Conservation (phyloP, 768 basidiomycete species). For the Lepiota venenata region DNA sequence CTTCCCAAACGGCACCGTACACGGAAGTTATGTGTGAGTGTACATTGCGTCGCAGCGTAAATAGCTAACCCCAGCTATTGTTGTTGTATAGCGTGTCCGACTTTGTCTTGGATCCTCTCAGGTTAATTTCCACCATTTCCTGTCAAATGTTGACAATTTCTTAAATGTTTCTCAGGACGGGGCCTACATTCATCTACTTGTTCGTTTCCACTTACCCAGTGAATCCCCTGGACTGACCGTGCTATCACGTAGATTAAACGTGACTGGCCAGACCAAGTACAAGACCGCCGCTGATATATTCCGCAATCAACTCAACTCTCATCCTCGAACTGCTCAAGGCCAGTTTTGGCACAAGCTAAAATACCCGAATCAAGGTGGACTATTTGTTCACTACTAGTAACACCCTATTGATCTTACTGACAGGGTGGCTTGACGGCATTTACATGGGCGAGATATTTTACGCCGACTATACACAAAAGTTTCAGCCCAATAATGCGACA, state of each 20-base stretch:
- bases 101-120: slow-evolving; percentile 33
- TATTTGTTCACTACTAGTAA: neutral
- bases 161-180: slow-evolving; percentile 23
- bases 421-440: slow-evolving; percentile 43
- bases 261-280: slow-evolving; percentile 33
- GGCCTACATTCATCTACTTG: slow-evolving; percentile 37
- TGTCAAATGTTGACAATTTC: neutral
- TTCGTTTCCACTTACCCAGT: slow-evolving; percentile 16
- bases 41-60: neutral
- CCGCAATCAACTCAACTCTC: slow-evolving; percentile 34
- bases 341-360: slow-evolving; percentile 45
- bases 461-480: slow-evolving; percentile 33
- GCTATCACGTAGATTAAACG: slow-evolving; percentile 25
- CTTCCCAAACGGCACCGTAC: slow-evolving; percentile 32
- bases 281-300: slow-evolving; percentile 38
- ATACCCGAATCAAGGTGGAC: slow-evolving; percentile 39
- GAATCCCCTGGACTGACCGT: neutral
- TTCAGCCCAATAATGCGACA: slow-evolving; percentile 31
- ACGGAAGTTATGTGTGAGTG: slow-evolving; percentile 35
- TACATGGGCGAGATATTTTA: slow-evolving; percentile 48
- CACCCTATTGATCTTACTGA: neutral
- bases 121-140: slow-evolving; percentile 17
- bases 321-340: slow-evolving; percentile 42
- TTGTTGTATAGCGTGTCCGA: slow-evolving; percentile 23
- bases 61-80: neutral